phyloP scores from a whole-genome alignment of 108 stramenopile genomes.

The Cyclotella distinguenda region DNA sequence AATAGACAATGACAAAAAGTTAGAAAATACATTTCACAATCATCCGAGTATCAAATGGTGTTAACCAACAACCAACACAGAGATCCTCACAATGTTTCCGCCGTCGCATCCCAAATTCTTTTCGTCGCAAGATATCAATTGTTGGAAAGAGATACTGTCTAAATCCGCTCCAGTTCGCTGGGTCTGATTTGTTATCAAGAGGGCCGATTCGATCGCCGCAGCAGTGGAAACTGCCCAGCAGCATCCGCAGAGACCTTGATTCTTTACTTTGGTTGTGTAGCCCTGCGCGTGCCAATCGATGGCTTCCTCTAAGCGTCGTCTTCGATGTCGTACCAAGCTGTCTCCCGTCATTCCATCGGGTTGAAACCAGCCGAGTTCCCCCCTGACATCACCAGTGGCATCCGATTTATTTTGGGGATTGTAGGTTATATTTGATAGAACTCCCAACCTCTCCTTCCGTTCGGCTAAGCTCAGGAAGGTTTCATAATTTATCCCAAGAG shows the following conservation, averaged over 20 bases:
- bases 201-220: constrained; percentile 84
- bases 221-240: constrained; percentile 94
- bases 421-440: not conserved
- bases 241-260: constrained; percentile 85
- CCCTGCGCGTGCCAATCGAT: constrained; percentile 82
- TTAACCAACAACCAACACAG: constrained; percentile 16
- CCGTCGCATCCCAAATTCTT: constrained; percentile 81
- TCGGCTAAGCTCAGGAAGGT: constrained; percentile 38
- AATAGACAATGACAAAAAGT: constrained; percentile 6
- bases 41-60: constrained; percentile 29
- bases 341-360: constrained; percentile 1
- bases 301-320: constrained; percentile 17
- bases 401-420: no score
- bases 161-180: constrained; percentile 7
- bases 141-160: constrained; percentile 68
- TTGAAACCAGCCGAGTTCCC: constrained; percentile 17
- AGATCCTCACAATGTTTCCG: constrained; percentile 62
- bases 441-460: constrained; percentile 18
- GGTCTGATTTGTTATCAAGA: constrained; percentile 46
- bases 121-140: constrained; percentile 77
- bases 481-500: constrained; percentile 32
- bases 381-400: constrained; percentile 3
- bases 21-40: not conserved
- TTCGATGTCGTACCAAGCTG: not conserved
- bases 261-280: constrained; percentile 76